Evolutionary conservation across 2,329 filamentous ascomycete species (phyloP).

Genomic region (Ophiobolus disseminans): DNA sequence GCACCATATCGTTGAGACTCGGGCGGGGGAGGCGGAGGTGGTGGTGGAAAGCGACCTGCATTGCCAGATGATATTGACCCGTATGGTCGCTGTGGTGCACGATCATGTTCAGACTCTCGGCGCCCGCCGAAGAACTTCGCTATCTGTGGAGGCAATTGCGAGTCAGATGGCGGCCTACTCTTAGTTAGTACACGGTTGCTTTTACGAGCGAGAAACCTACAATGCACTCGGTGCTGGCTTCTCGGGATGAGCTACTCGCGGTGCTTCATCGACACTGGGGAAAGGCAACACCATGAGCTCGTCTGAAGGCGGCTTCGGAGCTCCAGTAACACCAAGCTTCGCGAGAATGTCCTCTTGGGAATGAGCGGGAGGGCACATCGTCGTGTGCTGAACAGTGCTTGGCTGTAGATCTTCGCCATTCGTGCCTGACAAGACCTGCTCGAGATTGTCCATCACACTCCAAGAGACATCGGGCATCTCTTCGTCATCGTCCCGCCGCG

Average conservation of each 20-base stretch:
- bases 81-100: conserved; percentile 30
- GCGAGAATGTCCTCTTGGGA: conserved; percentile 49
- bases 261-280: conserved; percentile 14
- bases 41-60: conserved; percentile 8
- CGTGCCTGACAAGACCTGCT: conserved; percentile 45
- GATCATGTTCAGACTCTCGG: conserved; percentile 16
- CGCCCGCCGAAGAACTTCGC: conserved; percentile 32
- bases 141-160: conserved; percentile 21
- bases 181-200: conserved; percentile 1
- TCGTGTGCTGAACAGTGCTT: conserved; percentile 1
- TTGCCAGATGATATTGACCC: conserved; percentile 30
- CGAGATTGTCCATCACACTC: conserved; percentile 50
- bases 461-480: conserved; percentile 45
- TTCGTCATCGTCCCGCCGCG: conserved; percentile 35
- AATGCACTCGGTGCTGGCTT: conserved; percentile 18
- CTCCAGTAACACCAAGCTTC: conserved; percentile 46
- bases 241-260: conserved; percentile 20
- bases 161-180: conserved; percentile 16
- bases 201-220: conserved; percentile 15
- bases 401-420: conserved; percentile 19
- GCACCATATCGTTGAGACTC: conserved; percentile 25
- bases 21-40: conserved; percentile 33
- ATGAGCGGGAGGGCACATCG: conserved; percentile 15
- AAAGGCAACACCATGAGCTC: conserved; percentile 24
- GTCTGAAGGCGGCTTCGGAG: conserved; percentile 43